Evolutionary conservation across 2,329 filamentous ascomycete species (phyloP).

Genomic region (Talaromyces sp.): DNA sequence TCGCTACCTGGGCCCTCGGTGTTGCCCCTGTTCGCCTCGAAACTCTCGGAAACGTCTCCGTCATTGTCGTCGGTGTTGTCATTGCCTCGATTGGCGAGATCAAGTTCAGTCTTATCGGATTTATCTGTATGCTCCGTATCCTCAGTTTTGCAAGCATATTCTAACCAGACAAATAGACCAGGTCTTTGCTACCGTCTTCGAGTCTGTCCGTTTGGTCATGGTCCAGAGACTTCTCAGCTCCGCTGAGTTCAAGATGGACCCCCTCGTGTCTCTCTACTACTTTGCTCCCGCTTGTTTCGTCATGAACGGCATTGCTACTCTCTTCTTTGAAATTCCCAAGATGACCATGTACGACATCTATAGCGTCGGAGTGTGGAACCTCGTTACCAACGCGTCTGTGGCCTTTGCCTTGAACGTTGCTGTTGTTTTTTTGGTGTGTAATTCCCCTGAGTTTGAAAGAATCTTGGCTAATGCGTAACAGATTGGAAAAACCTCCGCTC

Average conservation of each 20-base stretch:
- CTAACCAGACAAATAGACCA: constrained; percentile 47
- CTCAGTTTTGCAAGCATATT: not conserved
- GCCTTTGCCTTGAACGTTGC: constrained; percentile 80
- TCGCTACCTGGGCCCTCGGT: constrained; percentile 84
- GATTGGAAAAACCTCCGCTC: constrained; percentile 84
- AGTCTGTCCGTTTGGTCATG: constrained; percentile 80
- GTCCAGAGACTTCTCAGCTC: constrained; percentile 77
- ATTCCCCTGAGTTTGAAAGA: not conserved
- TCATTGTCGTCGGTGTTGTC: constrained; percentile 91
- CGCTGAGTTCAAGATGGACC: constrained; percentile 82
- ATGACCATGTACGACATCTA: constrained; percentile 67
- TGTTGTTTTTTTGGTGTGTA: constrained; percentile 77
- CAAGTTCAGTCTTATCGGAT: constrained; percentile 69
- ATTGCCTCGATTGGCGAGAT: constrained; percentile 96
- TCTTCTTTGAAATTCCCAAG: constrained; percentile 64
- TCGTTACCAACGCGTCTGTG: constrained; percentile 70
- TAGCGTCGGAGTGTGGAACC: constrained; percentile 62
- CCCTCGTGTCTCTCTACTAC: constrained; percentile 84
- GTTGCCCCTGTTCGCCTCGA: constrained; percentile 79
- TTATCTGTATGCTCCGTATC: constrained; percentile 49
- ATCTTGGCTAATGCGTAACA: constrained; percentile 35
- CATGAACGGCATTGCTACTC: constrained; percentile 71
- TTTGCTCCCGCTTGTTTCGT: constrained; percentile 79
- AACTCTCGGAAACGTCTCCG: constrained; percentile 85
- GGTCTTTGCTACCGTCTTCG: constrained; percentile 72